phyloP scores from a whole-genome alignment of 176 grass and related monocot species.

The Otatea glauca region DNA sequence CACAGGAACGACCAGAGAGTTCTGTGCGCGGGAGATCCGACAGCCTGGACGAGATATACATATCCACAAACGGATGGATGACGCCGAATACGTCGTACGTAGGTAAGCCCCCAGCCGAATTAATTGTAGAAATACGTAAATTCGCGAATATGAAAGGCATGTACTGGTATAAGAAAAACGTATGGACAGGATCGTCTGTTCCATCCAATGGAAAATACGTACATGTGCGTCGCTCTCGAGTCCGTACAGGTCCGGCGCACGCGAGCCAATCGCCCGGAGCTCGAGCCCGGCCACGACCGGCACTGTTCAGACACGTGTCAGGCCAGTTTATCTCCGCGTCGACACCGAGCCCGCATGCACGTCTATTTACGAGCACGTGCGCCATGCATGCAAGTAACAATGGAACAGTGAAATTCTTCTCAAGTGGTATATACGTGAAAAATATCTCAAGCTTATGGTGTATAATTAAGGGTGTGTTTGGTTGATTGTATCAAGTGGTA shows the following conservation, averaged over 20 bases:
- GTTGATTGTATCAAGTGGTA: too few species aligned
- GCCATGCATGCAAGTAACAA: constrained; percentile 26
- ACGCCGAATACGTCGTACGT: background rate
- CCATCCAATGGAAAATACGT: background rate
- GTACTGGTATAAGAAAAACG: background rate
- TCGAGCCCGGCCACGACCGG: background rate
- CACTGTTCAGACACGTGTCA: background rate
- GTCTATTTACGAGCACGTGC: background rate
- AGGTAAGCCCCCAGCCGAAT: background rate
- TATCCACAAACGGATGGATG: constrained; percentile 29
- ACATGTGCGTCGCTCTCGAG: background rate
- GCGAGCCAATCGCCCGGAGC: background rate
- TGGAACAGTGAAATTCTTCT: background rate
- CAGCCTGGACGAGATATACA: background rate
- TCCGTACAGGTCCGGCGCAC: background rate
- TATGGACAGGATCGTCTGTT: constrained; percentile 36
- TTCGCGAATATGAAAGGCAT: background rate
- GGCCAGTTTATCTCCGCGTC: background rate
- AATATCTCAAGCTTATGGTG: background rate
- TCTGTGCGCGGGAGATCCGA: background rate
- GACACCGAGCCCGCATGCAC: background rate
- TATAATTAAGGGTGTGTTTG: background rate
- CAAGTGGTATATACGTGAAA: background rate
- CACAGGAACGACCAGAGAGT: background rate
- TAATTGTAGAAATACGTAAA: background rate